Evolutionary conservation across 345 rosid species (phyloP), one percentile per base, ranked within the genome.

Genomic region (Mangifera indica): DNA sequence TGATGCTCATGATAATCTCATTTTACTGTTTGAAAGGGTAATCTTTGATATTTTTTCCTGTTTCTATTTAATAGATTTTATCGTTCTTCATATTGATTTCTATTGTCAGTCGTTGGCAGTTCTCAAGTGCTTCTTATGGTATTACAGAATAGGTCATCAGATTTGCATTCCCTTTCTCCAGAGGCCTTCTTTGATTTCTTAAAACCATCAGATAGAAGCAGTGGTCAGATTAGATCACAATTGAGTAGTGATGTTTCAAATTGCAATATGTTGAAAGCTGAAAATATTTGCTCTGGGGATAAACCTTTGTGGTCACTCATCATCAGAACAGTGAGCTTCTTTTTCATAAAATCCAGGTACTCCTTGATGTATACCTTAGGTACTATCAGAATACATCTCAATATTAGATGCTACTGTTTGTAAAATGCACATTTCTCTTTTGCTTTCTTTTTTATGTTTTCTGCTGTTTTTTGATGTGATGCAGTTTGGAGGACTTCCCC

Each of bases 1-100:
- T 26, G 97, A 93, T 83, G 92, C 98, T 56, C 81, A 82, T 83
- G 81, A 87, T 77, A 95, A 95, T 87, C 96, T 95, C 57, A 59
- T 78, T 69, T 74, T 85, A 71, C 80, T 89, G 71, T 89, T 92
- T 67, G 98, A 95, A 81, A 89, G 83, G 85, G 99, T 95, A 83
- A 87, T 79, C 12, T 46, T 59, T 57, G 4, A 24, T 73, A 42
- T 56, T 10, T 22, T 72, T 18, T 18, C 32, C 56, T 3, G 40
- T 24, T 44, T 52, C 10, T 54, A 13, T 3, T 13, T 3, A 17
- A 63, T 72, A 14, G 32, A 70, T 45, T 73, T 18, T 73, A 62
- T 71, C 64, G 10, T 49, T 29, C 24, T 67, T 61, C 49, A 12
- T 60, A 12, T 59, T 34, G 42, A 57, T 59, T 62, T 67, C 55